Conservation (phyloP, 306 rosid species). For the Cyclanthera cordifolia region DNA sequence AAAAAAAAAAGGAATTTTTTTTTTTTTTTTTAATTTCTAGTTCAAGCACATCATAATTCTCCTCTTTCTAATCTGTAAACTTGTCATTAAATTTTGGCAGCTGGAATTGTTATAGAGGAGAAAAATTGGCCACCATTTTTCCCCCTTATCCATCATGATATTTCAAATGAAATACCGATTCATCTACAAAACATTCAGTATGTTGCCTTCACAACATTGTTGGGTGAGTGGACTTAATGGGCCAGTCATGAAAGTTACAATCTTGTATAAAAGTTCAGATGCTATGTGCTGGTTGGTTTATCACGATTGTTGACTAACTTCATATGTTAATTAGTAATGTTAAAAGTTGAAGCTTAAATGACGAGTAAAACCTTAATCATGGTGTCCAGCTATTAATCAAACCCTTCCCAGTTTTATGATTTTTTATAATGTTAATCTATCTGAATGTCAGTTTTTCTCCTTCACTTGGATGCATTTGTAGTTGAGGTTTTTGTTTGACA, state of each 20-base stretch:
- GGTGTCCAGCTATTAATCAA: not conserved
- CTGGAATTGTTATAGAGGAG: slow-evolving; percentile 69
- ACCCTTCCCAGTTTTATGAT: not conserved
- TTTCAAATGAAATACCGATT: slow-evolving; percentile 77
- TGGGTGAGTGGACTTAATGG: slow-evolving; percentile 49
- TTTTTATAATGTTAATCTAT: not conserved
- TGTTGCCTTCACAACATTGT: slow-evolving; percentile 74
- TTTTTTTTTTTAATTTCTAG: too few species aligned
- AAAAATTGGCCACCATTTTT: slow-evolving; percentile 92
- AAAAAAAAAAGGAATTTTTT: not conserved
- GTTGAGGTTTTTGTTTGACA: not conserved
- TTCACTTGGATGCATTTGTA: not conserved
- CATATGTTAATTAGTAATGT: not conserved
- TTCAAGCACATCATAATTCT: not conserved
- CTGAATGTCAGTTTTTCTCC: not conserved
- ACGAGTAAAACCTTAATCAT: not conserved
- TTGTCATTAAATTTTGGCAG: slow-evolving; percentile 32
- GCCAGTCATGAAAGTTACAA: slow-evolving; percentile 1
- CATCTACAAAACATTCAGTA: slow-evolving; percentile 83
- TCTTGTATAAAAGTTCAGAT: slow-evolving; percentile 16
- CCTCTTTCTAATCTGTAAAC: not conserved
- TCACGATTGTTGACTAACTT: not conserved
- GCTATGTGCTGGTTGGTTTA: slow-evolving; percentile 14
- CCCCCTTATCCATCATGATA: slow-evolving; percentile 89
- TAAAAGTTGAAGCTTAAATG: not conserved